Base-by-base conservation (phyloP, 2,329 filamentous ascomycete species). In the Penicillium sp. region DNA sequence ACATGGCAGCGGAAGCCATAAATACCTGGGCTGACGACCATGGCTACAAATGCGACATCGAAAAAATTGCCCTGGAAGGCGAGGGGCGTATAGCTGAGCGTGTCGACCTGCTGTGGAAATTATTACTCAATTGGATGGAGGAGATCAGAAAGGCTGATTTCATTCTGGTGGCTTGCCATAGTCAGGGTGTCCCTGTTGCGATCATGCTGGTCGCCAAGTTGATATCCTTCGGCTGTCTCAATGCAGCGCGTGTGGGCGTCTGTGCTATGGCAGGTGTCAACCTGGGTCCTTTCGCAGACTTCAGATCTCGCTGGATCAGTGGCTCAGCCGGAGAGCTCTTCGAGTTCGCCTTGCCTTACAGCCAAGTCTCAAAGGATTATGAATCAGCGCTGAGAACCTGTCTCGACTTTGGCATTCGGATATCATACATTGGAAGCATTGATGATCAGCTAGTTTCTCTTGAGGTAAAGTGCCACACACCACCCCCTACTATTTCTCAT, bases 401-500 rank as follows among this genome's bases (percentile, higher is more conserved):
- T 2, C 74, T 98, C 7, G 78, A 83, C 15, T 85, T 88, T 60
- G 89, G 90, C 12, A 87, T 87, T 13, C 81, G 88, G 35, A 81
- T 97, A 42, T 85, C 89, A 0, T 96, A 89, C 65, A 78, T 95
- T 52, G 91, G 91, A 47, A 96, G 90, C 67, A 94, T 98, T 45
- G 93, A 98, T 65, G 93, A 98, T 68, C 93, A 98, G 68, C 76
- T 98, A 2, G 90, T 98, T 13, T 91, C 90, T 3, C 75, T 98
- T 64, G 91, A 96, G 76, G 85, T 87, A 68, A 64, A 72, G n/a
- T n/a, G n/a, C n/a, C 61, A 38, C 33, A 31, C 10, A 6, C 8
- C 7, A 17, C 9, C 17, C 13, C 12, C 15, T 31, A 31, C 9
- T 8, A 22, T 12, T 17, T 2, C 26, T 17, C n/a, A 29, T 41